Evolutionary conservation across 2,329 filamentous ascomycete genomes (phyloP).

Genomic region (Rhynchosporium agropyri): DNA sequence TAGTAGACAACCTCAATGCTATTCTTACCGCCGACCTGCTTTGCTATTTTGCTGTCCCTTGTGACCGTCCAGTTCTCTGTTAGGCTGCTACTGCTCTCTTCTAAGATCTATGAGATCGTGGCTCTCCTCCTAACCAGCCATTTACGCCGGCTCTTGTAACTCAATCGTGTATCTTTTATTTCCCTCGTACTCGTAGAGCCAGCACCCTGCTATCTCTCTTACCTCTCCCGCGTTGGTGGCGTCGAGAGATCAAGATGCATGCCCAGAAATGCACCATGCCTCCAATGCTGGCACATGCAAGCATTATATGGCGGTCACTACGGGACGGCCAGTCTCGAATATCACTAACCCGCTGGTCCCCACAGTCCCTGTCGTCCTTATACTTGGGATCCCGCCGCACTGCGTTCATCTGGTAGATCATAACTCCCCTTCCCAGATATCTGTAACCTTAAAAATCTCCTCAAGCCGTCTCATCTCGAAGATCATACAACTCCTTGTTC

Average conservation of each 20-base stretch:
- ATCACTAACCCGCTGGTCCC: conserved; percentile 11
- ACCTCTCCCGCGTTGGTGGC: conserved; percentile 7
- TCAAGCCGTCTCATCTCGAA: conserved; percentile 40
- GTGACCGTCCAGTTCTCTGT: not conserved
- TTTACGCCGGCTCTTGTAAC: conserved; percentile 3
- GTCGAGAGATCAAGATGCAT: conserved; percentile 2
- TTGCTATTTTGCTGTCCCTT: conserved; percentile 6
- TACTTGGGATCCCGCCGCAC: conserved; percentile 37
- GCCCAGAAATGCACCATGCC: conserved; percentile 13
- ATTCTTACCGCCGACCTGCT: not conserved
- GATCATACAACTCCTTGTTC: conserved; percentile 30
- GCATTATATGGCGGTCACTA: conserved; percentile 9
- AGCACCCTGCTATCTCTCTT: conserved; percentile 1
- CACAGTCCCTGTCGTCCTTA: conserved; percentile 34
- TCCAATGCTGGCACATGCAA: conserved; percentile 9
- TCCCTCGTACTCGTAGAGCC: not conserved
- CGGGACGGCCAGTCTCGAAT: conserved; percentile 10
- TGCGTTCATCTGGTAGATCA: conserved; percentile 27
- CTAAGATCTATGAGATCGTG: conserved; percentile 9
- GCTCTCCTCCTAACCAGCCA: conserved; percentile 4
- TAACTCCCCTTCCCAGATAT: conserved; percentile 22
- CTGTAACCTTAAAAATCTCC: conserved; percentile 30
- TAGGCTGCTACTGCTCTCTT: not conserved
- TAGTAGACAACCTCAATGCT: conserved; percentile 9
- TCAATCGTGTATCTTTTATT: not conserved